These are phyloP conservation scores for Tulasnella sp. DNA, from an alignment of 768 basidiomycete species.

Conservation along the genomic window DNA sequence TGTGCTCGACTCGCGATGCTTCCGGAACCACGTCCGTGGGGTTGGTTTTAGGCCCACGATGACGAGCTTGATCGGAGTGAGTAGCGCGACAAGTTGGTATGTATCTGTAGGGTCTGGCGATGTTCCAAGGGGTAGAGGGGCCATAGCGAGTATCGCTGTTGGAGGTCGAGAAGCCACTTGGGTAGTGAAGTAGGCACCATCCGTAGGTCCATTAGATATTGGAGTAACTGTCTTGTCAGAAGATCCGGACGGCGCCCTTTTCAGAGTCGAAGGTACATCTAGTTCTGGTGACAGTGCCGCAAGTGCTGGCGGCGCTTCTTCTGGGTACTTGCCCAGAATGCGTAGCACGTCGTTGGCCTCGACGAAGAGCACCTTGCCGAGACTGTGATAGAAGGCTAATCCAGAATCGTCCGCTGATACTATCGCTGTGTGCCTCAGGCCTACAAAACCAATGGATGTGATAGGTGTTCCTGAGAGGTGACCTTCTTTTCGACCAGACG, in stretches of 20 bases:
- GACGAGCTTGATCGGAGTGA: conserved; percentile 85
- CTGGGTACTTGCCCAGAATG: conserved; percentile 84
- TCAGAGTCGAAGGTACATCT: conserved; percentile 15
- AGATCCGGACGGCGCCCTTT: background rate
- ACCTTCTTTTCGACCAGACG: conserved; percentile 74
- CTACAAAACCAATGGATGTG: conserved; percentile 73
- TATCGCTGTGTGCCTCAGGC: conserved; percentile 83
- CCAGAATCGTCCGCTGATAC: conserved; percentile 85
- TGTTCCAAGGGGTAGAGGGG: conserved; percentile 71
- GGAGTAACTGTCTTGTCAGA: background rate
- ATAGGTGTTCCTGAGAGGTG: conserved; percentile 74
- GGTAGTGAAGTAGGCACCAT: background rate
- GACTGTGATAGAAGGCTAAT: conserved; percentile 86
- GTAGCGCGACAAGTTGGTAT: conserved; percentile 69
- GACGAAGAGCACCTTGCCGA: conserved; percentile 89
- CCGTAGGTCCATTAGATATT: background rate
- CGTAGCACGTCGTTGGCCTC: conserved; percentile 91
- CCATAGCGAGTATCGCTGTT: conserved; percentile 63
- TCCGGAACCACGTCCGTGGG: conserved; percentile 86
- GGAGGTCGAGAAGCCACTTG: conserved; percentile 32
- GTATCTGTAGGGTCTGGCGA: conserved; percentile 61
- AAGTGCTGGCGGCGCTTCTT: conserved; percentile 20
- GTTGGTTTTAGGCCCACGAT: conserved; percentile 86
- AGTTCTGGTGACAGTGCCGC: conserved; percentile 7
- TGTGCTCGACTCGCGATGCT: conserved; percentile 41